These are phyloP conservation scores for Bipolaris cookei DNA, from an alignment of 2,329 filamentous ascomycete genomes.

Conservation along the genomic window DNA sequence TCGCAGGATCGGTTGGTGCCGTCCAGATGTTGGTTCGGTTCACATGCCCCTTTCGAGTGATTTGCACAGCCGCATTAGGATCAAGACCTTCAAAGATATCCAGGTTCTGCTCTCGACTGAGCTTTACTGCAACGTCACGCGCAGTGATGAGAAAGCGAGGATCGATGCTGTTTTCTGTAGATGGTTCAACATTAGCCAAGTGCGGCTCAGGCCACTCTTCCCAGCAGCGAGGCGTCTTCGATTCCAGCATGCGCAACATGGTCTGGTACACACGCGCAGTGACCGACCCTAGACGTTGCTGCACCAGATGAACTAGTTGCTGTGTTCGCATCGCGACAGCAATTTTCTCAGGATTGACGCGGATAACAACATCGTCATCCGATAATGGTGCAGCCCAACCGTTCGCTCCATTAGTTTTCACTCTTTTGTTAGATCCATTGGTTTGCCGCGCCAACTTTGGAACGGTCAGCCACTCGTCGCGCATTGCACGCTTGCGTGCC, in stretches of 20 bases:
- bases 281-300: slow-evolving; percentile 71
- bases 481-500: slow-evolving; percentile 61
- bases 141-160: slow-evolving; percentile 48
- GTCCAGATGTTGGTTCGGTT: slow-evolving; percentile 29
- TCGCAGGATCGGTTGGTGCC: slow-evolving; percentile 35
- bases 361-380: slow-evolving; percentile 74
- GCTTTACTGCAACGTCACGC: slow-evolving; percentile 51
- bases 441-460: slow-evolving; percentile 35
- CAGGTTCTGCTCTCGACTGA: slow-evolving; percentile 47
- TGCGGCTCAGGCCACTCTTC: slow-evolving; percentile 54
- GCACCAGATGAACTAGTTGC: slow-evolving; percentile 74
- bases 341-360: slow-evolving; percentile 85
- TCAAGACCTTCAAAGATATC: slow-evolving; percentile 50
- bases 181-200: slow-evolving; percentile 28
- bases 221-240: slow-evolving; percentile 71
- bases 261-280: slow-evolving; percentile 81
- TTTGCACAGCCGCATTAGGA: slow-evolving; percentile 34
- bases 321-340: slow-evolving; percentile 81
- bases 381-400: slow-evolving; percentile 17
- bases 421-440: slow-evolving; percentile 39
- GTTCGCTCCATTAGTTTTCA: slow-evolving; percentile 38
- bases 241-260: slow-evolving; percentile 73
- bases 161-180: slow-evolving; percentile 41
- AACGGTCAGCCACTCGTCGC: slow-evolving; percentile 48
- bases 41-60: slow-evolving; percentile 33